Evolutionary conservation across 139 green algal species (phyloP).

Genomic region (Chlorella sp.): DNA sequence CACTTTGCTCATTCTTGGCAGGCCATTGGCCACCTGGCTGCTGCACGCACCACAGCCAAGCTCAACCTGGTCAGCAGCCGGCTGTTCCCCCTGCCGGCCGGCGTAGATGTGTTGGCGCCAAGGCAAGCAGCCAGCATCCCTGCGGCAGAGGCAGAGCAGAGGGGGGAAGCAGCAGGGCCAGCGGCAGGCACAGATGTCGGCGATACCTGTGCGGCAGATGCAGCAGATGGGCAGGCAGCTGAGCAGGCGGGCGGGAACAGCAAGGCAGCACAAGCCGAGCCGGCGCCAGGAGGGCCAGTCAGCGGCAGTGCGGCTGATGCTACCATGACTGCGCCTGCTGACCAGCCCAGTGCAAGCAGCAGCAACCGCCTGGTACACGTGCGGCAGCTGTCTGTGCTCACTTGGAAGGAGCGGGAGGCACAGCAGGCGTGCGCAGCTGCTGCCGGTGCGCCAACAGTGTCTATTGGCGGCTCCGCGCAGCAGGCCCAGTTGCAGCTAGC

Average conservation of each 20-base stretch:
- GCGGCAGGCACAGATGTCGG: neutral
- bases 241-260: neutral
- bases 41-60: conserved; percentile 47
- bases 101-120: neutral
- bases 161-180: neutral
- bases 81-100: conserved; percentile 68
- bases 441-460: neutral
- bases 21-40: conserved; percentile 45
- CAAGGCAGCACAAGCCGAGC: conserved; percentile 22
- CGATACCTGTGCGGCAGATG: neutral
- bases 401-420: neutral
- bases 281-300: neutral
- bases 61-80: conserved; percentile 53
- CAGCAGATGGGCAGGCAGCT: neutral
- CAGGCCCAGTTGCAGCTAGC: neutral
- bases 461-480: neutral
- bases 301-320: neutral
- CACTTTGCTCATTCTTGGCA: too few species aligned
- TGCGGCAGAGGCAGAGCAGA: conserved; percentile 12
- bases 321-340: neutral
- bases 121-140: neutral
- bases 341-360: neutral
- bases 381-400: neutral
- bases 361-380: neutral
- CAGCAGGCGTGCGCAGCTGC: neutral